phyloP scores from a whole-genome alignment of 495 filamentous ascomycete genomes.

The Bryoglossum gracile region DNA sequence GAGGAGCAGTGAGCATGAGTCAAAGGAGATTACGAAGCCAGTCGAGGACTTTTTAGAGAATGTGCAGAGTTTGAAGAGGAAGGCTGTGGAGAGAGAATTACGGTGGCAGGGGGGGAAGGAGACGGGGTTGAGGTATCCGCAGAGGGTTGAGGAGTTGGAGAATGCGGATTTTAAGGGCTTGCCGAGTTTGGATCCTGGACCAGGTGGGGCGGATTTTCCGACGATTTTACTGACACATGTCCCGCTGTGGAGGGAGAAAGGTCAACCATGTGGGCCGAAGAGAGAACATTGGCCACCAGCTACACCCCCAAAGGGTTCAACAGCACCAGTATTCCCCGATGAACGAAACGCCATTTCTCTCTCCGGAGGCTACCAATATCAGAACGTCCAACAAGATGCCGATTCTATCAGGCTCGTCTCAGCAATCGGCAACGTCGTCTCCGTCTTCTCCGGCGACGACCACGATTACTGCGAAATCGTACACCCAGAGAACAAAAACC shows the following conservation, averaged over 20 bases:
- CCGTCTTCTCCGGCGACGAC: conserved; percentile 93
- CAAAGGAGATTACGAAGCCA: conserved; percentile 61
- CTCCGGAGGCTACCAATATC: conserved; percentile 82
- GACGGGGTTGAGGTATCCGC: conserved; percentile 41
- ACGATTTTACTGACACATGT: conserved; percentile 86
- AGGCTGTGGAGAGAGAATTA: conserved; percentile 48
- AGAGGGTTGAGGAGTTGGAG: conserved; percentile 44
- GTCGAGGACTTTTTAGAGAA: conserved; percentile 67
- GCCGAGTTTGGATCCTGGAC: conserved; percentile 34
- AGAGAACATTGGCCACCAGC: conserved; percentile 75
- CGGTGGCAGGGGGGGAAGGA: conserved; percentile 41
- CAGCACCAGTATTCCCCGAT: conserved; percentile 53
- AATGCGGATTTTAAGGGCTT: conserved; percentile 33
- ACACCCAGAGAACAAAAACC: conserved; percentile 57
- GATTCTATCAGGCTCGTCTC: conserved; percentile 67
- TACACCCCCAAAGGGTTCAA: conserved; percentile 47
- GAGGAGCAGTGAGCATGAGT: conserved; percentile 40
- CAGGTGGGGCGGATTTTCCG: conserved; percentile 51
- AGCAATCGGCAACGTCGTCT: conserved; percentile 64
- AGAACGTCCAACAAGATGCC: conserved; percentile 75
- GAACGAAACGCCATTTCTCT: conserved; percentile 71
- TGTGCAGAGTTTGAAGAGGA: conserved; percentile 43
- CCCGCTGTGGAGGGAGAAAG: conserved; percentile 71
- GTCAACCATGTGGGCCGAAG: conserved; percentile 85
- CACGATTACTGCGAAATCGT: conserved; percentile 94